phyloP scores from a whole-genome alignment of 768 basidiomycete genomes.

The Grammothele lineata region DNA sequence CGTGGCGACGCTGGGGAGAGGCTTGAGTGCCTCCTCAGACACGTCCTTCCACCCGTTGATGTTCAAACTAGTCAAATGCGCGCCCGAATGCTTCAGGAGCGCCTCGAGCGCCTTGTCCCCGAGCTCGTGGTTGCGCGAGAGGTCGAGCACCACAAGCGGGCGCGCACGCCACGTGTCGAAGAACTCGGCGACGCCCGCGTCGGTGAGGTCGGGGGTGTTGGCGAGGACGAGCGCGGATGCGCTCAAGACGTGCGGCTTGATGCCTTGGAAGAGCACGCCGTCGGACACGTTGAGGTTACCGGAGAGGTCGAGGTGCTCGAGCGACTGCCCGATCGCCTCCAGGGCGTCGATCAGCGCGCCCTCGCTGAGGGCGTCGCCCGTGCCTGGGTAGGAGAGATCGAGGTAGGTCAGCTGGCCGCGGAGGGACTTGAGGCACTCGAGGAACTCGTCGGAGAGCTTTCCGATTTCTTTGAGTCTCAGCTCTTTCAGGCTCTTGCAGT shows the following conservation, averaged over 20 bases:
- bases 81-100: conserved; percentile 66
- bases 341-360: conserved; percentile 55
- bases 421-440: conserved; percentile 47
- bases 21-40: conserved; percentile 40
- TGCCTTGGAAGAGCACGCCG: conserved; percentile 52
- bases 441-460: conserved; percentile 60
- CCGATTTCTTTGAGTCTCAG: conserved; percentile 81
- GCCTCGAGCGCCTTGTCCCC: conserved; percentile 51
- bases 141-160: conserved; percentile 48
- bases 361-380: conserved; percentile 46
- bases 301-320: conserved; percentile 68
- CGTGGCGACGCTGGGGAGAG: conserved; percentile 30
- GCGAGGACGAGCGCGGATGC: conserved; percentile 54
- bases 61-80: conserved; percentile 51
- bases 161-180: conserved; percentile 51
- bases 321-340: conserved; percentile 42
- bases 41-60: conserved; percentile 78
- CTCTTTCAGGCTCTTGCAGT: conserved; percentile 55
- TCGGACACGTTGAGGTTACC: conserved; percentile 63
- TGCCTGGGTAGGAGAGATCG: conserved; percentile 62
- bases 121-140: conserved; percentile 60
- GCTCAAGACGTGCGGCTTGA: conserved; percentile 43
- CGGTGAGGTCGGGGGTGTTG: conserved; percentile 58
- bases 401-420: conserved; percentile 46
- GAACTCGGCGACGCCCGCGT: conserved; percentile 64